A percentile compares a stretch with the other conserved stretches of the same genome.
Conservation (phyloP, 2,329 filamentous ascomycete genomes). For the Talaromyces sp. region DNA sequence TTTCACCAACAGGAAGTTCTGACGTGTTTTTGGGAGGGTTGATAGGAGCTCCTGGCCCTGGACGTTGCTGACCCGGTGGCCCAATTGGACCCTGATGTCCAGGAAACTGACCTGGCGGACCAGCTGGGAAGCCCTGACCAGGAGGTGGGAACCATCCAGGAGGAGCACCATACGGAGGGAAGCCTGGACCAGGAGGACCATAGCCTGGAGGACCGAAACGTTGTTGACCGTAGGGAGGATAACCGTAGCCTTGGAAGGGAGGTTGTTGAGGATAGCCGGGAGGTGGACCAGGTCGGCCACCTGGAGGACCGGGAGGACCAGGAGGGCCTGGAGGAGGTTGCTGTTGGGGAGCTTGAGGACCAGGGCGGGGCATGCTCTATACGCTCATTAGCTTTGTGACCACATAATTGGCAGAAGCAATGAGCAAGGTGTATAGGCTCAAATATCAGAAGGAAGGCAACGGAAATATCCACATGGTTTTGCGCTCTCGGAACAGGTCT, state of each 20-base stretch:
- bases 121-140: conserved; percentile 70
- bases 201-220: conserved; percentile 32
- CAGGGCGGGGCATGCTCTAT: conserved; percentile 46
- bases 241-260: conserved; percentile 44
- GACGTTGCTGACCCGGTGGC: conserved; percentile 49
- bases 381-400: not conserved
- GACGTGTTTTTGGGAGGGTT: conserved; percentile 39
- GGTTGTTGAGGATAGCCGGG: conserved; percentile 44
- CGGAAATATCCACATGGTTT: conserved; percentile 95
- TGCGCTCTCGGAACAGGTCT: conserved; percentile 86
- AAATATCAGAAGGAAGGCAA: conserved; percentile 99
- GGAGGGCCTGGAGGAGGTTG: conserved; percentile 44
- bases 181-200: conserved; percentile 59
- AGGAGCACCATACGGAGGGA: conserved; percentile 73
- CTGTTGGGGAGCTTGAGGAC: conserved; percentile 40
- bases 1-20: conserved; percentile 45
- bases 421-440: conserved; percentile 8
- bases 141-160: conserved; percentile 74
- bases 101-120: conserved; percentile 62
- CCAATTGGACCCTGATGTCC: conserved; percentile 60
- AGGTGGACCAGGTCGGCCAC: conserved; percentile 29
- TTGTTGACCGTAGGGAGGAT: conserved; percentile 46
- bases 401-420: too few species aligned
- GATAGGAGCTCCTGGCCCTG: conserved; percentile 30
- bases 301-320: conserved; percentile 10